Conservation (phyloP, 192 early-diverging fungal species). For the Backusella circina region DNA sequence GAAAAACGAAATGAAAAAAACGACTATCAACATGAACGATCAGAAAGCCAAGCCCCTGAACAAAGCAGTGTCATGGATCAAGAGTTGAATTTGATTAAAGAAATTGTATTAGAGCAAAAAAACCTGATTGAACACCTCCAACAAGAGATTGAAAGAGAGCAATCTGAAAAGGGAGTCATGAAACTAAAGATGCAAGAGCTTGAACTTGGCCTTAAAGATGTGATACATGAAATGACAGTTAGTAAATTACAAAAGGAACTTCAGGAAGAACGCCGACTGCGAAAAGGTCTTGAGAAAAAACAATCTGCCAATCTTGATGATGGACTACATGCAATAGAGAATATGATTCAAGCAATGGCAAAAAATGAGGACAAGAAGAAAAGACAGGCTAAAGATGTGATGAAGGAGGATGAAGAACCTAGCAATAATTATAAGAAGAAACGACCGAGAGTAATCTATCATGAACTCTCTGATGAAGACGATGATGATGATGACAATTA, state of each 20-base stretch:
- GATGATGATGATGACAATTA: background rate
- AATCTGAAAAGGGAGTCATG: background rate
- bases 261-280: background rate
- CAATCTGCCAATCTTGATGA: background rate
- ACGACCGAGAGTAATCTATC: background rate
- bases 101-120: background rate
- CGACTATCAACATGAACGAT: background rate
- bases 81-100: background rate
- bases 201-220: background rate
- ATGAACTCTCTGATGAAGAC: background rate
- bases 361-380: background rate
- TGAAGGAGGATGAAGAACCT: background rate
- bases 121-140: background rate
- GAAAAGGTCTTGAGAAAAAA: background rate
- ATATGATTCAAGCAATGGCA: background rate
- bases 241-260: background rate
- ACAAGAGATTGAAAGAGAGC: background rate
- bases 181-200: background rate
- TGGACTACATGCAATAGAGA: background rate
- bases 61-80: background rate
- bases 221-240: background rate
- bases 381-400: background rate
- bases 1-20: background rate
- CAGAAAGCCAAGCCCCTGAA: background rate
- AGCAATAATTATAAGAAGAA: background rate